Conservation (phyloP, 345 rosid genomes). For the Gossypium thurberi region DNA sequence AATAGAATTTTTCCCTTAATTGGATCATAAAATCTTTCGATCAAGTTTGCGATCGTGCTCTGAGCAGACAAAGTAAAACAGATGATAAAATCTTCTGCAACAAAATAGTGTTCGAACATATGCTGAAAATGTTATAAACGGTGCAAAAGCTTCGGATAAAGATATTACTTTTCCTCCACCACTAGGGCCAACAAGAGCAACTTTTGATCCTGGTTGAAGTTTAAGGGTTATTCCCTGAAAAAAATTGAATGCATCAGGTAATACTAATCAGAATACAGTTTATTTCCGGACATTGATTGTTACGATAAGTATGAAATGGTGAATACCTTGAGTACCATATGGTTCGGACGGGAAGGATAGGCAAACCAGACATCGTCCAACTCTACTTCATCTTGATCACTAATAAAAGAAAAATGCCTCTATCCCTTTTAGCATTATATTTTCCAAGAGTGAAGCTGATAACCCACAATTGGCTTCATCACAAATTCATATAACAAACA, state of each 20-base stretch:
- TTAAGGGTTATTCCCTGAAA: slow-evolving; percentile 50
- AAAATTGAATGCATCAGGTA: neutral
- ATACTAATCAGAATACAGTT: neutral
- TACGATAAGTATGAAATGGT: neutral
- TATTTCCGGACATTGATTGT: neutral
- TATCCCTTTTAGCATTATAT: slow-evolving; percentile 2
- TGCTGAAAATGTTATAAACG: neutral
- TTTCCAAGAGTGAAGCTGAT: neutral
- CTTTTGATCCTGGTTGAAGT: slow-evolving; percentile 53
- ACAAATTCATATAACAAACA: neutral
- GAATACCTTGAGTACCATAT: slow-evolving; percentile 82
- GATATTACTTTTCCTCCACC: slow-evolving; percentile 50
- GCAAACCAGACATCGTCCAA: slow-evolving; percentile 91
- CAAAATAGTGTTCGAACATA: neutral
- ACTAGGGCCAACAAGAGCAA: slow-evolving; percentile 66
- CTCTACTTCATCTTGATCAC: slow-evolving; percentile 78
- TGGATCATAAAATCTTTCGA: slow-evolving; percentile 27
- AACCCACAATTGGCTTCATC: neutral
- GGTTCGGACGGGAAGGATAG: slow-evolving; percentile 91
- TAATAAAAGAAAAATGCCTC: slow-evolving; percentile 10
- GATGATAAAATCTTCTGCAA: neutral
- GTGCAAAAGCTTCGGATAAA: neutral
- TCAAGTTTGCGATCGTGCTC: slow-evolving; percentile 57
- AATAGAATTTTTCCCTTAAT: slow-evolving; percentile 67
- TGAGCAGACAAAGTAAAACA: slow-evolving; percentile 16